A percentile compares a stretch with the other conserved stretches of the same genome.
Evolutionary conservation across 2,329 filamentous ascomycete species (phyloP).

Genomic region (Macrophomina pseudophaseolina): DNA sequence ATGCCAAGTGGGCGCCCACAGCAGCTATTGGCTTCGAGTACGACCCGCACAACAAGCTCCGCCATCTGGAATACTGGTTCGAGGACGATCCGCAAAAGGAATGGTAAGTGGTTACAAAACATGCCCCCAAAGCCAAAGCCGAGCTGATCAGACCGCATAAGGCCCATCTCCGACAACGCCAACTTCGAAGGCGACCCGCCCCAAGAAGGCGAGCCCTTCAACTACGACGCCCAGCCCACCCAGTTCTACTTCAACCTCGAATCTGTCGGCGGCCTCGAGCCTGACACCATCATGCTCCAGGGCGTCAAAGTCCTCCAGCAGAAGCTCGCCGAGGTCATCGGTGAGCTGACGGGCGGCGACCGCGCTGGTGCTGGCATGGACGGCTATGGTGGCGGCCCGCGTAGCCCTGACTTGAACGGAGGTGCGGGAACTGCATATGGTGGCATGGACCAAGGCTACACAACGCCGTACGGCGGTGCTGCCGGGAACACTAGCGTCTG

Average conservation of each 20-base stretch:
- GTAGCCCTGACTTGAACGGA: conserved; percentile 63
- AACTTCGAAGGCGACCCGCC: conserved; percentile 75
- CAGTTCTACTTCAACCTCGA: conserved; percentile 96
- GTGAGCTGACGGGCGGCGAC: conserved; percentile 60
- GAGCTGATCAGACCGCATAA: conserved; percentile 41
- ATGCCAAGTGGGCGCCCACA: conserved; percentile 96
- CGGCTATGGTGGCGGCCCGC: conserved; percentile 62
- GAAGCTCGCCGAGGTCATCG: conserved; percentile 83
- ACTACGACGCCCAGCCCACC: conserved; percentile 84
- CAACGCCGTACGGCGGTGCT: conserved; percentile 66
- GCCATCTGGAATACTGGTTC: conserved; percentile 93
- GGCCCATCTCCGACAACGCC: conserved; percentile 81
- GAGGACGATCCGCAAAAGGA: conserved; percentile 82
- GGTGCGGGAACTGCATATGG: conserved; percentile 45
- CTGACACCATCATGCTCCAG: conserved; percentile 85
- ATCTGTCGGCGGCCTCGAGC: conserved; percentile 83
- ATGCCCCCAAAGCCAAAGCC: background rate
- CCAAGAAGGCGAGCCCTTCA: conserved; percentile 83
- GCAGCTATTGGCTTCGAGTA: conserved; percentile 96
- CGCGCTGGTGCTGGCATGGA: conserved; percentile 50
- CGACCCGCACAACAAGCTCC: conserved; percentile 94
- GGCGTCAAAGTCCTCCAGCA: conserved; percentile 88
- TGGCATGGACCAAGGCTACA: conserved; percentile 68
- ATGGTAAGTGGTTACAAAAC: conserved; percentile 66
- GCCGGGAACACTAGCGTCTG: conserved; percentile 20